phyloP scores from a whole-genome alignment of 2,329 filamentous ascomycete genomes.

The Fusarium albidum region DNA sequence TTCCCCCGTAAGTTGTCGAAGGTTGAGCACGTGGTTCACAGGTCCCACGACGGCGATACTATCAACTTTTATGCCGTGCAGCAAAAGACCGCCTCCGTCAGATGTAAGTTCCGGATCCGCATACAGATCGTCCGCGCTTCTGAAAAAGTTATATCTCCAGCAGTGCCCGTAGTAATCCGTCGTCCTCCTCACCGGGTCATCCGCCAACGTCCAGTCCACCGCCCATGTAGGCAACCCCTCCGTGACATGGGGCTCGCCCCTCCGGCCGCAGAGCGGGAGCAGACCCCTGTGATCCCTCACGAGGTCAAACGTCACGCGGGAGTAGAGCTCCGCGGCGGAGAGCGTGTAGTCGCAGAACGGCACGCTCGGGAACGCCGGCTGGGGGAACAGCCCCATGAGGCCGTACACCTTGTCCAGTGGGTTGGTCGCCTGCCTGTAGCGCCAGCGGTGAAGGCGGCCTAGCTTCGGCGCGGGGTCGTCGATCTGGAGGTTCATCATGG shows the following conservation, averaged over 20 bases:
- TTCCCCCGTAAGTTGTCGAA: neutral
- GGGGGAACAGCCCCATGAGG: neutral
- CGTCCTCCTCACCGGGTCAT: neutral
- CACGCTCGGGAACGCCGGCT: neutral
- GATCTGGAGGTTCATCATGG: conserved; percentile 1
- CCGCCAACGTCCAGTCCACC: neutral
- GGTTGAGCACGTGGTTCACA: neutral
- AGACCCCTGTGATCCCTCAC: neutral
- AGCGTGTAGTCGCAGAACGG: conserved; percentile 1
- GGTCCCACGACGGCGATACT: neutral
- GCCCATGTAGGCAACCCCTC: neutral
- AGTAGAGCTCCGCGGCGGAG: neutral
- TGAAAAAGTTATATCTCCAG: neutral
- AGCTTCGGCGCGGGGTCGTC: neutral
- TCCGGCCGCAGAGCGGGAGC: neutral
- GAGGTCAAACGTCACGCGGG: neutral
- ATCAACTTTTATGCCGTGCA: neutral
- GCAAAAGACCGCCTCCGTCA: neutral
- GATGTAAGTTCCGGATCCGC: neutral
- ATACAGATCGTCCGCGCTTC: neutral
- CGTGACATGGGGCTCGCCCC: neutral
- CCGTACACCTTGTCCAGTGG: neutral
- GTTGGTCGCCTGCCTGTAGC: neutral
- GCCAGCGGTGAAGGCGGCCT: neutral
- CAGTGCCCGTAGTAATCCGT: conserved; percentile 2